phyloP scores from a whole-genome alignment of 352 stramenopile species.

The Peronospora tabacina region DNA sequence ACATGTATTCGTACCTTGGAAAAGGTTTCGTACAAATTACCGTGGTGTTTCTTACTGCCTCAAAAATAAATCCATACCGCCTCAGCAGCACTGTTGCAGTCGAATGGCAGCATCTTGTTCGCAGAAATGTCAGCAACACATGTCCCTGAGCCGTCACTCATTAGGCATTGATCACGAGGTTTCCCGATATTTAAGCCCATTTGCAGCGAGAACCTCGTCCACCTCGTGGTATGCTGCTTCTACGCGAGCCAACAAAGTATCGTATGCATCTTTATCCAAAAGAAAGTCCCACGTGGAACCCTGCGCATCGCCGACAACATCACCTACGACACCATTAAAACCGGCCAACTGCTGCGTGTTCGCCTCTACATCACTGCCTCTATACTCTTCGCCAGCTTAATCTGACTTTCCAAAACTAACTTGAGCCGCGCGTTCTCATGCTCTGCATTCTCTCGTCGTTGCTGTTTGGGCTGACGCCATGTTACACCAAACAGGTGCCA shows the following conservation, averaged over 20 bases:
- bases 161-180: conserved; percentile 28
- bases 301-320: conserved; percentile 8
- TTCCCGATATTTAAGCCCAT: conserved; percentile 32
- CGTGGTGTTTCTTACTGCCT: conserved; percentile 36
- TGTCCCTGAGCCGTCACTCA: conserved; percentile 28
- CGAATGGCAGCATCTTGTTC: conserved; percentile 44
- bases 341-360: conserved; percentile 27
- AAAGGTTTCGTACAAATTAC: conserved; percentile 36
- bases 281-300: conserved; percentile 27
- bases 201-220: conserved; percentile 31
- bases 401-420: conserved; percentile 36
- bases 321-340: conserved; percentile 23
- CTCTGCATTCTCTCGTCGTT: conserved; percentile 32
- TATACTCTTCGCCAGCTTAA: conserved; percentile 44
- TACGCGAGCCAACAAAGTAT: conserved; percentile 24
- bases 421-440: conserved; percentile 44
- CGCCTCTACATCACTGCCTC: conserved; percentile 31
- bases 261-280: conserved; percentile 31
- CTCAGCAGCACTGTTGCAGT: conserved; percentile 29
- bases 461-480: conserved; percentile 27
- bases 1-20: conserved; percentile 23
- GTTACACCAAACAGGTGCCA: conserved; percentile 30
- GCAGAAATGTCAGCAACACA: conserved; percentile 40
- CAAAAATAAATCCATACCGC: conserved; percentile 42
- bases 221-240: conserved; percentile 32